These are phyloP conservation scores for Scopulariopsis brevicaulis DNA, from an alignment of 2,329 filamentous ascomycete species.

Conservation along the genomic window DNA sequence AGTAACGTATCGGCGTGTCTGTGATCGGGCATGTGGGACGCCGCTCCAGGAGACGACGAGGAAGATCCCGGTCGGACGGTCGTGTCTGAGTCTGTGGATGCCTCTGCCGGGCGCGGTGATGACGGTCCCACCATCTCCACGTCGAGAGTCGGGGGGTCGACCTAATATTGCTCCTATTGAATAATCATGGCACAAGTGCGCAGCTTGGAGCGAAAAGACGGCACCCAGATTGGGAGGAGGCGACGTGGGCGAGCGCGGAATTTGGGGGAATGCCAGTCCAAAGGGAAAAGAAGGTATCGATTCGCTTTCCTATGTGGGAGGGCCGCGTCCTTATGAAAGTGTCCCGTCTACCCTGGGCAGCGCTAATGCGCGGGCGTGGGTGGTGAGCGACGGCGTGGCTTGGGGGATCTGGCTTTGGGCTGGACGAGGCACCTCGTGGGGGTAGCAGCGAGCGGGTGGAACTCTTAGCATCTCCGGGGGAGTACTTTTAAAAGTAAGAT, in stretches of 20 bases:
- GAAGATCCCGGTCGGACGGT: background rate
- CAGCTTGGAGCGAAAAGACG: background rate
- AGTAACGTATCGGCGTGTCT: background rate
- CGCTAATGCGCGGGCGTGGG: conserved; percentile 2
- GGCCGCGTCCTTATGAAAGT: background rate
- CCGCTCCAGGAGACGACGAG: background rate
- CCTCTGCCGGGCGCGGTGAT: background rate
- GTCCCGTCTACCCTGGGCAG: background rate
- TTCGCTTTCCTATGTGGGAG: background rate
- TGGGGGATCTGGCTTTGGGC: background rate
- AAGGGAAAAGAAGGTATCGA: background rate
- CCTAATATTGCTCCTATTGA: too few species aligned
- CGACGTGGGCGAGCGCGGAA: background rate
- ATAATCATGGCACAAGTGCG: background rate
- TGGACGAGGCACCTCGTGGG: too few species aligned
- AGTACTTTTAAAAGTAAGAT: background rate
- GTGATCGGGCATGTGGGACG: background rate
- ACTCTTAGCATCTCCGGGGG: background rate
- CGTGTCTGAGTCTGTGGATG: background rate
- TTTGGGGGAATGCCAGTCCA: background rate
- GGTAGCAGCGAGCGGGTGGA: too few species aligned
- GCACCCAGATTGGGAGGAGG: background rate
- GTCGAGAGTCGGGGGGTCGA: background rate
- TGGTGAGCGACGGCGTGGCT: conserved; percentile 1
- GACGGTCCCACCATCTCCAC: background rate